Evolutionary conservation across 2,329 filamentous ascomycete species (phyloP), one percentile per base, ranked within the genome.

Genomic region (Penicillium sp.): DNA sequence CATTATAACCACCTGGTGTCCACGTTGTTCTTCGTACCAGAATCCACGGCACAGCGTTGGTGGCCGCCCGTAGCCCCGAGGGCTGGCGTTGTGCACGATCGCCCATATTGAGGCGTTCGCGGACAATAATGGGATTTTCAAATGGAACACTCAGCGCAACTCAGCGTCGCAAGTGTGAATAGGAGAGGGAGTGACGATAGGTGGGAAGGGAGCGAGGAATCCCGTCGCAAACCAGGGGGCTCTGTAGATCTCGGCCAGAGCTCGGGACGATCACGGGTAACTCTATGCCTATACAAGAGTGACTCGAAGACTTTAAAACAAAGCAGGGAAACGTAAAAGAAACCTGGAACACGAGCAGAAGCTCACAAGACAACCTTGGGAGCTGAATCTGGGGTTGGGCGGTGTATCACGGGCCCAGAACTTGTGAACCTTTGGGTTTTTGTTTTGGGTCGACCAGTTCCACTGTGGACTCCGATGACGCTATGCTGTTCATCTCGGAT

Each of bases 1-100:
- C 11, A 6, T 7, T 9, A 27, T 16, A 16, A 5, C 32, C 9
- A 27, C 43, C 3, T 14, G 43, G 27, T 52, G 0, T n/a, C 31
- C 18, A 36, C 38, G 29, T n/a, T 36, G 13, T 7, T 36, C 6
- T 36, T 7, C 75, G 63, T 72, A 79, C 77, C 67, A 77, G 49
- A 55, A 71, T 59, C 71, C 77, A 71, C 38, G 73, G 71, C 14
- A 69, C 58, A 58, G 66, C 68, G 46, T 66, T 73, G 54, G 69
- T 62, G 27, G 66, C 65, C 44, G 65, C 52, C 47, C 67, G 72
- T 60, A 69, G 67, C 63, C 71, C 67, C 39, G 67, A 69, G 29
- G 68, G 61, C 62, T 63, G 65, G 46, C 63, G 67, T 62, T 68
- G 66, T 50, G 65, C 55, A 52, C 61, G 67, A 57, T 71, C 71